phyloP scores from a whole-genome alignment of 2,329 filamentous ascomycete species.

The Fusarium bulbicola region DNA sequence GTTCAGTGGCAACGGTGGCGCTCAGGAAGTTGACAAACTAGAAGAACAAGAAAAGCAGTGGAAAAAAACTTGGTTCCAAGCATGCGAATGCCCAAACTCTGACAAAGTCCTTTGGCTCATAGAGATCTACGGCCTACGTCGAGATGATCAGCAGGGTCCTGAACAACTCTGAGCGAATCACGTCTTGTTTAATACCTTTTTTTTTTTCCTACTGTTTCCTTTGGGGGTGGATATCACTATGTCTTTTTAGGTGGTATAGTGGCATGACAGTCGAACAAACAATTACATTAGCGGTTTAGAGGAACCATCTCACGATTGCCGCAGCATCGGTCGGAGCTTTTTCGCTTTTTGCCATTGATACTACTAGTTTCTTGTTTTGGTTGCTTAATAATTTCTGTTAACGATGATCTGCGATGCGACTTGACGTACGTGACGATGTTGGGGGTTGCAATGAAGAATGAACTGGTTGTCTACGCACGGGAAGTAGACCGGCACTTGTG shows the following conservation, averaged over 20 bases:
- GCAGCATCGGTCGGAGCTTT: slow-evolving; percentile 14
- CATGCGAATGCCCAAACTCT: slow-evolving; percentile 1
- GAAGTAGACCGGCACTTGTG: slow-evolving; percentile 22
- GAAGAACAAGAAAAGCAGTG: not conserved
- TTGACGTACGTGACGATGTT: slow-evolving; percentile 32
- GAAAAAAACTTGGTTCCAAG: slow-evolving; percentile 30
- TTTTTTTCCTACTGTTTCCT: not conserved
- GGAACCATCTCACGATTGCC: slow-evolving; percentile 11
- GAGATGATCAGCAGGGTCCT: slow-evolving; percentile 38
- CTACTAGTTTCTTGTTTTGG: slow-evolving; percentile 2
- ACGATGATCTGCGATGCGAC: slow-evolving; percentile 29
- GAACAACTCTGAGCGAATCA: slow-evolving; percentile 24
- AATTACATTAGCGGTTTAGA: not conserved
- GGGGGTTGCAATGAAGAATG: slow-evolving; percentile 3
- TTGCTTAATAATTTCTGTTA: not conserved
- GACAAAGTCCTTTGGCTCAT: slow-evolving; percentile 16
- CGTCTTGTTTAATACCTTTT: not conserved
- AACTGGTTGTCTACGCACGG: not conserved
- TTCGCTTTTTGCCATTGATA: not conserved
- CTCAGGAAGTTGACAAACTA: slow-evolving; percentile 3
- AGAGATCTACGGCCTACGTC: slow-evolving; percentile 33
- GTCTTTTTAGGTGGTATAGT: slow-evolving; percentile 19
- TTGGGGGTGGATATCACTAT: slow-evolving; percentile 4
- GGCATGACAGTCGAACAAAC: slow-evolving; percentile 17
- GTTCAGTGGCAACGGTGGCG: slow-evolving; percentile 28